These are phyloP conservation scores for Ottelia alismoides DNA, from an alignment of 106 monocot genomes.

Conservation along the genomic window DNA sequence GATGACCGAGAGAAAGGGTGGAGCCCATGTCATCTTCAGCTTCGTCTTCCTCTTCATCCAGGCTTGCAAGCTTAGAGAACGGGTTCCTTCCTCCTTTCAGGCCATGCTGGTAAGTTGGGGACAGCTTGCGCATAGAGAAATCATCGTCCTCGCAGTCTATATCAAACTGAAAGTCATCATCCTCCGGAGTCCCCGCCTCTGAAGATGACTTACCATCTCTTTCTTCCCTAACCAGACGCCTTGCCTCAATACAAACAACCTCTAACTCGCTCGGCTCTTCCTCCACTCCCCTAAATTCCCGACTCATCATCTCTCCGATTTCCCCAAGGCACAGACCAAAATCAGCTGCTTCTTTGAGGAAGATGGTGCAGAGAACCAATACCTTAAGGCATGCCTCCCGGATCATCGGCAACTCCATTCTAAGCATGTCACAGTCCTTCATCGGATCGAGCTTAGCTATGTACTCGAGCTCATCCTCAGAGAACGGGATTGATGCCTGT, in stretches of 20 bases:
- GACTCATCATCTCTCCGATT: slow-evolving; percentile 93
- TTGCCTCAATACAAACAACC: too few species aligned
- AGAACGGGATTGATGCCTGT: slow-evolving; percentile 61
- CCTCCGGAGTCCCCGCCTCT: background rate
- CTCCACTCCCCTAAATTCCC: slow-evolving; percentile 32
- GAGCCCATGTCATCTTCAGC: background rate
- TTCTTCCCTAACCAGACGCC: background rate
- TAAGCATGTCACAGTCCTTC: slow-evolving; percentile 61
- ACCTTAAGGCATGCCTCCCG: slow-evolving; percentile 53
- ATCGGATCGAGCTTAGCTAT: slow-evolving; percentile 43
- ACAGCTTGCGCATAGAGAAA: background rate
- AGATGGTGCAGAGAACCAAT: slow-evolving; percentile 59
- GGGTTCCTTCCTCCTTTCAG: background rate
- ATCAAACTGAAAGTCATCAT: background rate
- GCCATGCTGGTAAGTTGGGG: background rate
- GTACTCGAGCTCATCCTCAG: slow-evolving; percentile 46
- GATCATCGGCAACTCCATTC: slow-evolving; percentile 50
- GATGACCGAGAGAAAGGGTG: too few species aligned
- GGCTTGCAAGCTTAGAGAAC: background rate
- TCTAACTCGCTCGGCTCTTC: too few species aligned
- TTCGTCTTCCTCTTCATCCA: slow-evolving; percentile 4
- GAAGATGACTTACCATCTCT: background rate
- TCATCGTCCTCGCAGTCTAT: slow-evolving; percentile 1
- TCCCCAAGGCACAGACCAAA: slow-evolving; percentile 74
- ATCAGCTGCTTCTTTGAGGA: slow-evolving; percentile 45